These are phyloP conservation scores for Evansstolkia leycettana DNA, from an alignment of 495 filamentous ascomycete genomes.

Conservation along the genomic window DNA sequence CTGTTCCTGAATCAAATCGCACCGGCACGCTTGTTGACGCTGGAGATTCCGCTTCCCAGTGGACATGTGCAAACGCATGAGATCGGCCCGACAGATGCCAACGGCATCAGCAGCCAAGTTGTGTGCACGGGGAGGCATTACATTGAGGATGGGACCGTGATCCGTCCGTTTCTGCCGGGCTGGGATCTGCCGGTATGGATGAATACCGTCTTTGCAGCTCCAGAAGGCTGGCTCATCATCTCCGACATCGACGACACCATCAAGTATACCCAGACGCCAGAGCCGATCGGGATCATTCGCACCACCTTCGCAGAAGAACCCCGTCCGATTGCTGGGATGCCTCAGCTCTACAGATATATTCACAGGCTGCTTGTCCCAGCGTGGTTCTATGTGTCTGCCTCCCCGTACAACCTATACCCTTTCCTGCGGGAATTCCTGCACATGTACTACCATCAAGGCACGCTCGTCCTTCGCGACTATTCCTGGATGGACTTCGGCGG, in stretches of 20 bases:
- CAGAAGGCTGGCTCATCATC: conserved; percentile 77
- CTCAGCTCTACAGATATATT: conserved; percentile 62
- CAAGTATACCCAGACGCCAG: conserved; percentile 75
- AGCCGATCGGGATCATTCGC: conserved; percentile 63
- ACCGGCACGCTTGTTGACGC: conserved; percentile 49
- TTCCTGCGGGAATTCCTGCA: conserved; percentile 65
- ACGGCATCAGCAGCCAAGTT: conserved; percentile 57
- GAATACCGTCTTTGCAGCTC: conserved; percentile 59
- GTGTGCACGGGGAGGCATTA: conserved; percentile 23
- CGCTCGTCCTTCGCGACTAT: conserved; percentile 72
- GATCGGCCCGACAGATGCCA: conserved; percentile 55
- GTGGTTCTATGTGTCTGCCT: conserved; percentile 91
- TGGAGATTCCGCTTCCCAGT: conserved; percentile 38
- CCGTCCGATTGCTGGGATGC: conserved; percentile 64
- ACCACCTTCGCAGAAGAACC: conserved; percentile 74
- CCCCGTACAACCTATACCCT: conserved; percentile 87
- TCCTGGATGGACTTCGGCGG: conserved; percentile 76
- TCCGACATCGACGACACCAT: conserved; percentile 96
- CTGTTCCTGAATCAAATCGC: conserved; percentile 68
- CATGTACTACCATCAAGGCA: conserved; percentile 60
- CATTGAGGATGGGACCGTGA: conserved; percentile 16
- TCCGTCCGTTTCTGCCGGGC: conserved; percentile 21
- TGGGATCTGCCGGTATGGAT: conserved; percentile 37
- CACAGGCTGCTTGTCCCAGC: conserved; percentile 47
- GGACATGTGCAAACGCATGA: conserved; percentile 29